Base-by-base conservation (phyloP, 192 early-diverging fungal genomes). In the Coemansia sp. region DNA sequence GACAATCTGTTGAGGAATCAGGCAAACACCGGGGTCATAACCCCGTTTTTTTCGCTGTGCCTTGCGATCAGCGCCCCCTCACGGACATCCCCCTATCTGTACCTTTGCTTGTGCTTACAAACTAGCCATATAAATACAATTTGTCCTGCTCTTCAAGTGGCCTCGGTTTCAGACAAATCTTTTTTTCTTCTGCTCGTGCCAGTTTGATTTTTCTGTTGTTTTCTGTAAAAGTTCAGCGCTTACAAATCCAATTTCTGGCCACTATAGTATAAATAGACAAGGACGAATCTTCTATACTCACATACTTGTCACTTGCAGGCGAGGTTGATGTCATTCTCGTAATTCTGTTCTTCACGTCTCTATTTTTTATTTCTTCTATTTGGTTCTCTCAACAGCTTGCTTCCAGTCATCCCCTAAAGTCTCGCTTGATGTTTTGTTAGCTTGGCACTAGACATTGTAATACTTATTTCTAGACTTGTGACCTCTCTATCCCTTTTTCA, bases 101-200 rank as follows among this genome's bases (percentile, higher is more conserved):
- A 40, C 56, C 38, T 42, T 40, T 20, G 28, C 38, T n/a, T 12
- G 38, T 36, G 57, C 57, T 59, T 60, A 36, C 48, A 59, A 23
- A 49, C 44, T 31, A 15, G 6, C n/a, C 4, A 17, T 44, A 44
- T 44, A 23, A 64, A 46, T 50, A 38, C 26, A 21, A 22, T 57
- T 50, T 25, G 57, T 42, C 31, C 47, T 58, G 14, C 40, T 42
- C 31, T 5, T 26, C 0, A 34, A 34, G 7, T 52, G 20, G 15
- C 38, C 55, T 23, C 28, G 7, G 14, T 60, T 60, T 44, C 31
- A 42, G 11, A 20, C 9, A 52, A 40, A 6, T 53, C 28, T 51
- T 53, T 50, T 19, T 37, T 66, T 28, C 48, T 59, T 38, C 40
- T 57, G 40, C 46, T 44, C 23, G 5, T 10, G 19, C 31, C 23